phyloP scores from a whole-genome alignment of 495 filamentous ascomycete species.

The Pseudevernia furfuracea region DNA sequence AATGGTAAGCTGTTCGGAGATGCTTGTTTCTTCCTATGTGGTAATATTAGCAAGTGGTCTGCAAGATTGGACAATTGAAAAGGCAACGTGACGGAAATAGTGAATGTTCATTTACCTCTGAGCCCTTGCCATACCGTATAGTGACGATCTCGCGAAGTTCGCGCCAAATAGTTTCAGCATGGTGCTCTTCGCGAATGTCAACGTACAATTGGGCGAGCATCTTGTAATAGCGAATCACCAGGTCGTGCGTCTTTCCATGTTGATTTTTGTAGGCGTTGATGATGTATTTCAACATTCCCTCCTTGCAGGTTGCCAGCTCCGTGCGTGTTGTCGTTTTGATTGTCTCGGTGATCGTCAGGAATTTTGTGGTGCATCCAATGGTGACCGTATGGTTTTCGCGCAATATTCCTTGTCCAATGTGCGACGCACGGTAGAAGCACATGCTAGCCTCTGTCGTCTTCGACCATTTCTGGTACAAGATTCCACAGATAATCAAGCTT shows the following conservation, averaged over 20 bases:
- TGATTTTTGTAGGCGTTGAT: slow-evolving; percentile 48
- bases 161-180: slow-evolving; percentile 46
- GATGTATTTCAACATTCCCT: slow-evolving; percentile 50
- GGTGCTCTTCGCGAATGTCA: slow-evolving; percentile 42
- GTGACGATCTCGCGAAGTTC: slow-evolving; percentile 49
- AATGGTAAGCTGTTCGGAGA: slow-evolving; percentile 45
- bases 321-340: slow-evolving; percentile 41
- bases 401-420: slow-evolving; percentile 45
- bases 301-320: slow-evolving; percentile 42
- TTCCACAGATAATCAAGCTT: slow-evolving; percentile 47
- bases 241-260: slow-evolving; percentile 44
- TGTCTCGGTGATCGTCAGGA: slow-evolving; percentile 44
- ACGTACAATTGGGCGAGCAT: slow-evolving; percentile 49
- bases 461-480: slow-evolving; percentile 35
- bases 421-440: slow-evolving; percentile 50
- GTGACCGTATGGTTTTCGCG: slow-evolving; percentile 43
- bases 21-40: slow-evolving; percentile 27
- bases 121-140: slow-evolving; percentile 46
- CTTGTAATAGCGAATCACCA: slow-evolving; percentile 50
- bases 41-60: neutral
- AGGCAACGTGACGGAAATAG: neutral
- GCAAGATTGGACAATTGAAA: neutral
- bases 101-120: slow-evolving; percentile 28
- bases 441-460: slow-evolving; percentile 39
- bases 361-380: slow-evolving; percentile 45